Conservation (phyloP, 2,329 filamentous ascomycete genomes). For the Hypocreales sp. region DNA sequence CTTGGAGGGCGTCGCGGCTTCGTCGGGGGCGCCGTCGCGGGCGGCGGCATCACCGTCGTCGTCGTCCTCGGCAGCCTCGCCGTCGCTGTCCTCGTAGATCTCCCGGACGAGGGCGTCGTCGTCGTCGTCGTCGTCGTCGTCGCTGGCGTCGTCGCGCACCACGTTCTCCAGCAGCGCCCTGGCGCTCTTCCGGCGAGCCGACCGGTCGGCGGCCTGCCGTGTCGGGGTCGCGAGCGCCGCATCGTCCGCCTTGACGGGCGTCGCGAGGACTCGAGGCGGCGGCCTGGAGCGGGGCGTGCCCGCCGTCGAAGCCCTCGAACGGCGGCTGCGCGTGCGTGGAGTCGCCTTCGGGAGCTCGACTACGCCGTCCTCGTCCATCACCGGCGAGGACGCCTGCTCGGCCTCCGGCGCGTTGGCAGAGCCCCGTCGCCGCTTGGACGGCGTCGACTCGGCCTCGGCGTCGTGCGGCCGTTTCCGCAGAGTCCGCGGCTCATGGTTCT, state of each 20-base stretch:
- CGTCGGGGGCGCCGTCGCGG: constrained; percentile 7
- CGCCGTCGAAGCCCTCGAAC: constrained; percentile 13
- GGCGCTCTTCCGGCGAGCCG: constrained; percentile 74
- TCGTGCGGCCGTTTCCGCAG: constrained; percentile 11
- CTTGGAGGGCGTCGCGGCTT: constrained; percentile 29
- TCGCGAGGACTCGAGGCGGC: constrained; percentile 16
- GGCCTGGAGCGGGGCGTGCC: constrained; percentile 21
- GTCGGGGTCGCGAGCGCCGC: constrained; percentile 39
- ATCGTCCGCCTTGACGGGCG: constrained; percentile 20
- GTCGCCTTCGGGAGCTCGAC: constrained; percentile 10
- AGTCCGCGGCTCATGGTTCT: constrained; percentile 1
- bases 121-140: constrained; percentile 51
- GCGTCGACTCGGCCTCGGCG: constrained; percentile 12
- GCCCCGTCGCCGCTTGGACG: constrained; percentile 16
- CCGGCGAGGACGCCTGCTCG: background rate
- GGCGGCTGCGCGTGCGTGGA: constrained; percentile 13
- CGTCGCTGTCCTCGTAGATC: constrained; percentile 40
- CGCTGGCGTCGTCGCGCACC: constrained; percentile 45
- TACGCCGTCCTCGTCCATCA: background rate
- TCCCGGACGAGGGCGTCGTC: constrained; percentile 6
- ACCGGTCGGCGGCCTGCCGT: constrained; percentile 62
- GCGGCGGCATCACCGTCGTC: constrained; percentile 20
- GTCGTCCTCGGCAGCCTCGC: constrained; percentile 30
- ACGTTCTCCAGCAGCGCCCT: constrained; percentile 59
- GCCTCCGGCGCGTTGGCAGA: constrained; percentile 4